Conservation (phyloP, 2,329 filamentous ascomycete genomes). For the Amauroascus verrucosus region DNA sequence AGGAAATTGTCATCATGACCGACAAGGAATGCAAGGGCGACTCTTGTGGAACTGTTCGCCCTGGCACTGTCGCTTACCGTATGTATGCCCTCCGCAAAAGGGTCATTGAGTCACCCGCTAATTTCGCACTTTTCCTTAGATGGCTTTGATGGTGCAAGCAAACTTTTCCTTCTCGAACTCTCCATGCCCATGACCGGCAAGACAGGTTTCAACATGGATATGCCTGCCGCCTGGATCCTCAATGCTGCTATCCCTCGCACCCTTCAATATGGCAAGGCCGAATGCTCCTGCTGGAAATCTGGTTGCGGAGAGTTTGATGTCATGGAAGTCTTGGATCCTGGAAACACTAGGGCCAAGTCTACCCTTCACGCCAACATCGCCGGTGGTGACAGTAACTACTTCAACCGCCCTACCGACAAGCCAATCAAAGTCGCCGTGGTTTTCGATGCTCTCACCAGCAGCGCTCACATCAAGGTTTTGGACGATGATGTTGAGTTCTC, state of each 20-base stretch:
- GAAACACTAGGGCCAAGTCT: constrained; percentile 57
- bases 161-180: constrained; percentile 65
- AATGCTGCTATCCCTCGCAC: constrained; percentile 63
- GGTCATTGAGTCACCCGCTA: background rate
- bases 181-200: constrained; percentile 55
- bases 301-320: constrained; percentile 69
- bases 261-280: constrained; percentile 52
- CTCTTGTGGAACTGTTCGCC: constrained; percentile 41
- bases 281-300: constrained; percentile 61
- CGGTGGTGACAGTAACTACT: constrained; percentile 61
- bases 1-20: constrained; percentile 45
- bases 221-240: constrained; percentile 66
- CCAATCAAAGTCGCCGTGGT: constrained; percentile 57
- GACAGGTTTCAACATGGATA: constrained; percentile 48
- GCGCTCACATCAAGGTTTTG: constrained; percentile 49
- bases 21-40: constrained; percentile 40
- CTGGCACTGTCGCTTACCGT: constrained; percentile 44
- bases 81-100: constrained; percentile 18
- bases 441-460: constrained; percentile 44
- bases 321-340: constrained; percentile 58
- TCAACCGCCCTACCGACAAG: constrained; percentile 51
- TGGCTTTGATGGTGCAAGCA: constrained; percentile 59
- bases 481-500: constrained; percentile 25
- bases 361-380: constrained; percentile 52
- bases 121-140: constrained; percentile 25